Percentiles rank a stretch among this genome's conserved stretches.
phyloP scores from a whole-genome alignment of 352 stramenopile genomes.

The Phytophthora citricola region DNA sequence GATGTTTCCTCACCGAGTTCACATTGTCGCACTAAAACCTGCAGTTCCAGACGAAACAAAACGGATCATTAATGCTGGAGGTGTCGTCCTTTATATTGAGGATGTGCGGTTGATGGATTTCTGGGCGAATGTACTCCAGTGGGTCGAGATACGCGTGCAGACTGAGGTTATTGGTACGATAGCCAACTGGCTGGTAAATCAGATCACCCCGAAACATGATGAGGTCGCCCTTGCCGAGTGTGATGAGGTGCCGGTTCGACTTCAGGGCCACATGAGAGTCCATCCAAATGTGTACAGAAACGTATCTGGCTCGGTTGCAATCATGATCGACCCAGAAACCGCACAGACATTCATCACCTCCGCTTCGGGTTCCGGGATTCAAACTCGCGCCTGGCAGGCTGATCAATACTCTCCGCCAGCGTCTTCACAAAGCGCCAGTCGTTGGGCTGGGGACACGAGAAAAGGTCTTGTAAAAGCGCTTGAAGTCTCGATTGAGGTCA shows the following conservation, averaged over 20 bases:
- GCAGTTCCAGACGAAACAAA: slow-evolving; percentile 8
- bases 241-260: neutral
- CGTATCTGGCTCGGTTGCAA: slow-evolving; percentile 1
- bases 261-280: neutral
- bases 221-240: slow-evolving; percentile 4
- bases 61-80: neutral
- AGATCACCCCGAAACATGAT: slow-evolving; percentile 6
- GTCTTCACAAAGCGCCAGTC: neutral
- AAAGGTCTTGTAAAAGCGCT: neutral
- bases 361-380: neutral
- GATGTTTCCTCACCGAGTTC: neutral
- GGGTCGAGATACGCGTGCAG: neutral
- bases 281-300: slow-evolving; percentile 2
- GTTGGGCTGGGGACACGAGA: neutral
- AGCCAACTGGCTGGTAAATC: neutral
- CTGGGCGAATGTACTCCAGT: neutral
- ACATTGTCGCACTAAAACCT: neutral
- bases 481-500: no score
- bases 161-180: slow-evolving; percentile 1
- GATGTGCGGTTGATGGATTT: neutral
- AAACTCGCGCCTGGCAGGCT: neutral
- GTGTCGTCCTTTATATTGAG: neutral
- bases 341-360: neutral
- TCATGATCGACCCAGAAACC: neutral
- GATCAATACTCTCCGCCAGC: neutral